A percentile compares a stretch with the other conserved stretches of the same genome.
Conservation (phyloP, 768 basidiomycete species). For the Boletus pseudo-olivaceus region DNA sequence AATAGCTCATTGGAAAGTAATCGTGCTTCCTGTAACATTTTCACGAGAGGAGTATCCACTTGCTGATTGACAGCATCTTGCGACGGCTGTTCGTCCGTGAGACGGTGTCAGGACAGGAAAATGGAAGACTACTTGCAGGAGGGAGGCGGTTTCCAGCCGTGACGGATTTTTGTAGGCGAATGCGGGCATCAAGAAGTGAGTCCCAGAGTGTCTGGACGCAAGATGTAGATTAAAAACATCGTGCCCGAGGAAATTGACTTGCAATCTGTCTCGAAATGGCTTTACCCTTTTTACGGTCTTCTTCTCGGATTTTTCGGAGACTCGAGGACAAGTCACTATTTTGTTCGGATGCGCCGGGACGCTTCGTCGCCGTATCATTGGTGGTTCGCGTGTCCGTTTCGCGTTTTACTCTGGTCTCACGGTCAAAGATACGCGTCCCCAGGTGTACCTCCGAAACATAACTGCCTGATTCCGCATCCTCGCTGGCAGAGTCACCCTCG, state of each 20-base stretch:
- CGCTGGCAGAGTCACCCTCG: conserved; percentile 4
- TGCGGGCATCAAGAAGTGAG: conserved; percentile 82
- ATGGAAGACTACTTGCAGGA: conserved; percentile 39
- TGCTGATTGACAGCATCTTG: conserved; percentile 30
- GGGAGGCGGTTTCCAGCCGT: conserved; percentile 64
- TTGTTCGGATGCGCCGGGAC: background rate
- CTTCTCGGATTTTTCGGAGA: conserved; percentile 58
- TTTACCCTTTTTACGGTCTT: conserved; percentile 77
- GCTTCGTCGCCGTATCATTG: conserved; percentile 17
- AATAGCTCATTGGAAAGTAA: conserved; percentile 64
- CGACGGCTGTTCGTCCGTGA: conserved; percentile 31
- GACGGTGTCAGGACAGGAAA: conserved; percentile 1
- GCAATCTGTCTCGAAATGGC: conserved; percentile 84
- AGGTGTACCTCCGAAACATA: conserved; percentile 13
- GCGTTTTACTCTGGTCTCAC: conserved; percentile 13
- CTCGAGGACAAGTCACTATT: conserved; percentile 47
- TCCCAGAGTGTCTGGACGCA: conserved; percentile 74
- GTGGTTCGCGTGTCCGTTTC: conserved; percentile 2
- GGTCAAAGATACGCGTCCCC: conserved; percentile 7
- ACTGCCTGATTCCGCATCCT: conserved; percentile 21
- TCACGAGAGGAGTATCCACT: conserved; percentile 44
- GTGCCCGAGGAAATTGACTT: conserved; percentile 29
- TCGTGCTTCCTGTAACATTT: conserved; percentile 58
- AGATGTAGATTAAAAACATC: conserved; percentile 3
- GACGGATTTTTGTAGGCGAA: conserved; percentile 82